Conservation (phyloP, 2,329 filamentous ascomycete species). For the Berkeleyomyces rouxiae region DNA sequence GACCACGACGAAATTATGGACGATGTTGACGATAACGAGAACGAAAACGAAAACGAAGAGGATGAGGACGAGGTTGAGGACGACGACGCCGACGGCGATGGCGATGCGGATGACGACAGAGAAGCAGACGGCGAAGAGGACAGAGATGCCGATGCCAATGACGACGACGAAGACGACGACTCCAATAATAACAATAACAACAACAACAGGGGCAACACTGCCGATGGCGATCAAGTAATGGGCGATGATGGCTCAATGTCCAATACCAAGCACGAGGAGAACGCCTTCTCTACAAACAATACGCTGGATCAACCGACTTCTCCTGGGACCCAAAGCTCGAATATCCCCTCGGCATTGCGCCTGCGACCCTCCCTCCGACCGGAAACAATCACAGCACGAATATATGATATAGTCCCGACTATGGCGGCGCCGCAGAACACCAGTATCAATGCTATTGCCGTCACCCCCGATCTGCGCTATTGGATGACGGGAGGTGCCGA, state of each 20-base stretch:
- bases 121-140: slow-evolving; percentile 20
- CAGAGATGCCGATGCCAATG: slow-evolving; percentile 24
- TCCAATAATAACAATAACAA: slow-evolving; percentile 16
- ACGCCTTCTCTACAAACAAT: neutral
- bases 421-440: slow-evolving; percentile 94
- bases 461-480: slow-evolving; percentile 87
- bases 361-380: slow-evolving; percentile 48
- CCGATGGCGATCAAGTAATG: slow-evolving; percentile 8
- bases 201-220: neutral
- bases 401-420: slow-evolving; percentile 92
- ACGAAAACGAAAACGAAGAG: slow-evolving; percentile 22
- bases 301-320: neutral
- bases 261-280: neutral
- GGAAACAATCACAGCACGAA: slow-evolving; percentile 60
- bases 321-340: neutral
- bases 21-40: slow-evolving; percentile 25
- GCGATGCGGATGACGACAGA: slow-evolving; percentile 24
- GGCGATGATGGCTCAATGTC: neutral
- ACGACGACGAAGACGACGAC: slow-evolving; percentile 5
- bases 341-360: slow-evolving; percentile 14
- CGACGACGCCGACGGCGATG: slow-evolving; percentile 28
- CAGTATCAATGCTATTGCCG: slow-evolving; percentile 80
- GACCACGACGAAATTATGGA: slow-evolving; percentile 45
- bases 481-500: slow-evolving; percentile 89
- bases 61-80: slow-evolving; percentile 26